Percentiles rank a stretch among this genome's conserved stretches.
Evolutionary conservation across 1,284 basidiomycete genomes (phyloP).

Genomic region (Melampsora larici-populina): DNA sequence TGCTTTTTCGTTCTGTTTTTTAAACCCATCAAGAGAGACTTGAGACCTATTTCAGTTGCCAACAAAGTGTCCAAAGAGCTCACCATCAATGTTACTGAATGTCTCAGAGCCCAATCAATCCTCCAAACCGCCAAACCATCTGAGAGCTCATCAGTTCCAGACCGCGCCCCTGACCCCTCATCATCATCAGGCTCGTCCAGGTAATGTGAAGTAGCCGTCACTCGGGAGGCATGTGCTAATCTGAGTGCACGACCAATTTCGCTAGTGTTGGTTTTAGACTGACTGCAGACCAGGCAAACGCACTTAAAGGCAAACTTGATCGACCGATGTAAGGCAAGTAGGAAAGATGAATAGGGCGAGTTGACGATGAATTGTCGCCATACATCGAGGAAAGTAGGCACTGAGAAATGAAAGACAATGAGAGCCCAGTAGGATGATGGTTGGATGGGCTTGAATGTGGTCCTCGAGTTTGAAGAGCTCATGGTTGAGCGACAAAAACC

Average conservation of each 20-base stretch:
- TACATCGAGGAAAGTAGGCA: conserved; percentile 13
- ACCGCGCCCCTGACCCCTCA: background rate
- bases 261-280: background rate
- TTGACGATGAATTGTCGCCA: conserved; percentile 5
- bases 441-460: background rate
- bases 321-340: conserved; percentile 12
- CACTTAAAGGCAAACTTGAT: conserved; percentile 6
- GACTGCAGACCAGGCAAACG: background rate
- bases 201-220: background rate
- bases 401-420: conserved; percentile 23
- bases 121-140: conserved; percentile 12
- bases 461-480: no score
- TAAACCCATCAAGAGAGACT: background rate
- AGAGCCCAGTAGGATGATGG: conserved; percentile 4
- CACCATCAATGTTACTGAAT: conserved; percentile 24
- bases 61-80: background rate
- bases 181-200: background rate
- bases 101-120: conserved; percentile 18
- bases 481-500: no score
- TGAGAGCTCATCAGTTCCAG: background rate
- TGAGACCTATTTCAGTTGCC: background rate
- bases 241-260: background rate
- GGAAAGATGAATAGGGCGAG: conserved; percentile 2
- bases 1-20: conserved; percentile 5
- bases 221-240: background rate